phyloP scores from a whole-genome alignment of 2,329 filamentous ascomycete genomes.

The Fusarium palustre region DNA sequence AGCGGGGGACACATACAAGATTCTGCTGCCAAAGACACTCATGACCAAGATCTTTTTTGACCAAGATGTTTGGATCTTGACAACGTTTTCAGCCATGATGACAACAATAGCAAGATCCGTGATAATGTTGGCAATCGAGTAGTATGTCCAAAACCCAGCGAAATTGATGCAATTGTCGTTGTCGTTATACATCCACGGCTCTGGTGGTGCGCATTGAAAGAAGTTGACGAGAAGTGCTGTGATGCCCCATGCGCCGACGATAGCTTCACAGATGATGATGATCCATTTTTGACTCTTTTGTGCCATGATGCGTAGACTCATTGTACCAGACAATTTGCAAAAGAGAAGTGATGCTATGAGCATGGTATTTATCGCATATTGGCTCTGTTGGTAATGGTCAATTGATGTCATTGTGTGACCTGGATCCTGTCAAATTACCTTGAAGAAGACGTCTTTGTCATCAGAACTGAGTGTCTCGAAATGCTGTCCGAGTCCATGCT shows the following conservation, averaged over 20 bases:
- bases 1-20: conserved; percentile 41
- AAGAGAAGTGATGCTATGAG: conserved; percentile 44
- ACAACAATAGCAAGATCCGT: conserved; percentile 47
- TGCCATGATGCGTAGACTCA: conserved; percentile 44
- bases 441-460: conserved; percentile 39
- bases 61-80: conserved; percentile 47
- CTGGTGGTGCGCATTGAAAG: conserved; percentile 45
- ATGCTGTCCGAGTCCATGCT: conserved; percentile 43
- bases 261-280: conserved; percentile 32
- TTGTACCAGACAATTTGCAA: conserved; percentile 46
- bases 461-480: conserved; percentile 27
- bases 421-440: conserved; percentile 30
- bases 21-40: conserved; percentile 48
- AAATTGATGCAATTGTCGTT: conserved; percentile 40
- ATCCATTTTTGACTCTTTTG: conserved; percentile 40
- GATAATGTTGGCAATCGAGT: conserved; percentile 47
- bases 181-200: conserved; percentile 46
- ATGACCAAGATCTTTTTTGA: conserved; percentile 48
- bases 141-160: conserved; percentile 45
- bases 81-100: conserved; percentile 46
- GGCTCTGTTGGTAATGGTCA: conserved; percentile 31
- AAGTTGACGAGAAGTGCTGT: conserved; percentile 43
- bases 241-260: conserved; percentile 43
- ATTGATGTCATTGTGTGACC: background rate
- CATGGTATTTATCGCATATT: conserved; percentile 46